Conservation (phyloP, 768 basidiomycete genomes). For the Serendipita sp. region DNA sequence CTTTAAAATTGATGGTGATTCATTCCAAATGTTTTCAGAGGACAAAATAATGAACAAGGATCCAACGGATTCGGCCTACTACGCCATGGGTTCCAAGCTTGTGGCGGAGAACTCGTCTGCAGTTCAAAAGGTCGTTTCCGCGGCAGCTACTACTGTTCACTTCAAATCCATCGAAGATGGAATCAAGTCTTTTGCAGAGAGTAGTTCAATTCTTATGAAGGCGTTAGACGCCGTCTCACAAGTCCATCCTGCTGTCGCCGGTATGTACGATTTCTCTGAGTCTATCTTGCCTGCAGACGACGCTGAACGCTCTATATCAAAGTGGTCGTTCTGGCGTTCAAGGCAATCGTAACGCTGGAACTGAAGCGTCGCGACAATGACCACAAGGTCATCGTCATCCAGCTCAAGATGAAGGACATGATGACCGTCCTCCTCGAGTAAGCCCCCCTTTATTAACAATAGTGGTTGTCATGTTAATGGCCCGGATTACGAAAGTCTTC, state of each 20-base stretch:
- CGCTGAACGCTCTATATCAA: background rate
- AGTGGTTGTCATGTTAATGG: no score
- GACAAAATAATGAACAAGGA: no score
- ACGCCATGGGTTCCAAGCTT: no score
- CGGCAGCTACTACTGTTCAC: background rate
- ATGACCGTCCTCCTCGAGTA: conserved; percentile 32
- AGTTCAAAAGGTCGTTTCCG: no score
- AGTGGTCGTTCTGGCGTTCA: conserved; percentile 38
- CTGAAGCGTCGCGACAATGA: conserved; percentile 35
- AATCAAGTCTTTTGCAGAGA: conserved; percentile 15
- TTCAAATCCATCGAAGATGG: conserved; percentile 13
- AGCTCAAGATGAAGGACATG: conserved; percentile 35
- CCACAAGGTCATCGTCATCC: conserved; percentile 30
- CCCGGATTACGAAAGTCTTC: conserved; percentile 15
- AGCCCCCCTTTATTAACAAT: conserved; percentile 9
- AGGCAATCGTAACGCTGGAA: conserved; percentile 32
- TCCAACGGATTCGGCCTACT: no score
- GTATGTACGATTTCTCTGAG: conserved; percentile 8
- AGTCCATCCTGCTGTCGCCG: conserved; percentile 18
- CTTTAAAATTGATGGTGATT: no score
- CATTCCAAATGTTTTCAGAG: no score
- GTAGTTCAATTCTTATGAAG: conserved; percentile 16
- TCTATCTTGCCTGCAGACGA: no score
- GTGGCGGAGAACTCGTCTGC: no score
- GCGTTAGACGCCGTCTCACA: conserved; percentile 18